A percentile compares a stretch with the other conserved stretches of the same genome.
phyloP scores from a whole-genome alignment of 352 stramenopile genomes.

The Pythium folliculosum region DNA sequence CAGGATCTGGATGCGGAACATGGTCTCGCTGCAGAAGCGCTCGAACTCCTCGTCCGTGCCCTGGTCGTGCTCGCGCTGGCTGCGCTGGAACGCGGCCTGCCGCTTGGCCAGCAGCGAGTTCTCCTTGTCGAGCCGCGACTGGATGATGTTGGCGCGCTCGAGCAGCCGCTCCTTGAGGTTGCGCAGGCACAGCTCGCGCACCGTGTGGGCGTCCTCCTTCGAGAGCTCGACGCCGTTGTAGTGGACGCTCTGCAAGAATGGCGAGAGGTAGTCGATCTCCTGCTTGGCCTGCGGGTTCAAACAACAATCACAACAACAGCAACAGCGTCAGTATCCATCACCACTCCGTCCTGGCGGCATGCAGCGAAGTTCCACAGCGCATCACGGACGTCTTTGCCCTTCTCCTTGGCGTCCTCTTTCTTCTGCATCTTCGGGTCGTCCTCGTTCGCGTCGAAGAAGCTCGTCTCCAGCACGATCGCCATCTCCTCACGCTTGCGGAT shows the following conservation, averaged over 20 bases:
- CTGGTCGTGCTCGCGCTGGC: slow-evolving; percentile 90
- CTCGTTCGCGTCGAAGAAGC: slow-evolving; percentile 79
- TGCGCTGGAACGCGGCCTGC: slow-evolving; percentile 92
- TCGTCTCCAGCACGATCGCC: slow-evolving; percentile 81
- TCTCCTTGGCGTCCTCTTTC: slow-evolving; percentile 68
- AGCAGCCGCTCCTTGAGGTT: slow-evolving; percentile 93
- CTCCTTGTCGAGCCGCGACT: slow-evolving; percentile 92
- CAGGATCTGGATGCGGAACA: slow-evolving; percentile 96
- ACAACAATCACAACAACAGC: neutral
- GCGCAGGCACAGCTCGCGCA: slow-evolving; percentile 90
- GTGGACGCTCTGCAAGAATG: slow-evolving; percentile 89
- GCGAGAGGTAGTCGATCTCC: slow-evolving; percentile 92
- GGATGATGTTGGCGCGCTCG: slow-evolving; percentile 95
- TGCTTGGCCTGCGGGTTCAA: slow-evolving; percentile 45
- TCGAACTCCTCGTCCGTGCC: slow-evolving; percentile 93
- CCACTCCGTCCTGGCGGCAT: neutral
- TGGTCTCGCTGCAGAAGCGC: slow-evolving; percentile 93
- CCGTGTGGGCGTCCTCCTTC: slow-evolving; percentile 84
- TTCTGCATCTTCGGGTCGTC: slow-evolving; percentile 62
- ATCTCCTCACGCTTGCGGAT: slow-evolving; percentile 88
- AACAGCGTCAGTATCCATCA: neutral
- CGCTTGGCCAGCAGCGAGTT: slow-evolving; percentile 90
- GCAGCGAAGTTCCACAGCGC: neutral
- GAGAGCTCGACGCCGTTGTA: slow-evolving; percentile 49
- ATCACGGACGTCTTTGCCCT: slow-evolving; percentile 60